phyloP scores from a whole-genome alignment of 2,329 filamentous ascomycete genomes.

The Talaromyces albobiverticillius region DNA sequence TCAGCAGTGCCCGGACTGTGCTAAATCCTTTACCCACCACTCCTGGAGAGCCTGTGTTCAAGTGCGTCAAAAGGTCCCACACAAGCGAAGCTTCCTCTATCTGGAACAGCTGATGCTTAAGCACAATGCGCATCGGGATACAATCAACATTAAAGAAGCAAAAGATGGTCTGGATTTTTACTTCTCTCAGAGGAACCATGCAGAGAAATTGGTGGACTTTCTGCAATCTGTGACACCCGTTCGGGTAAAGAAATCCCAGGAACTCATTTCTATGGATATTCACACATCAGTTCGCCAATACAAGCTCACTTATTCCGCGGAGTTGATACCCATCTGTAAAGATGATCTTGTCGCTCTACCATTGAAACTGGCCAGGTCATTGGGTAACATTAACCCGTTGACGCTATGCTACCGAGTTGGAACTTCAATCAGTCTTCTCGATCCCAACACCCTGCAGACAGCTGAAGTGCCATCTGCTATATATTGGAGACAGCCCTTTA shows the following conservation, averaged over 20 bases:
- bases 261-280: conserved; percentile 88
- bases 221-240: conserved; percentile 77
- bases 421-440: conserved; percentile 83
- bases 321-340: conserved; percentile 93
- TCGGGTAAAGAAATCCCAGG: conserved; percentile 78
- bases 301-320: conserved; percentile 89
- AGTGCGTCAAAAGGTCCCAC: conserved; percentile 92
- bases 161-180: conserved; percentile 96
- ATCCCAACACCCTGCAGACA: conserved; percentile 86
- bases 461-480: conserved; percentile 77
- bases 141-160: conserved; percentile 96
- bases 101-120: conserved; percentile 96
- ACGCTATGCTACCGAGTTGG: conserved; percentile 84
- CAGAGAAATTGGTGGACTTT: conserved; percentile 90
- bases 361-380: conserved; percentile 78
- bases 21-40: conserved; percentile 94
- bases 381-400: conserved; percentile 85
- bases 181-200: conserved; percentile 84
- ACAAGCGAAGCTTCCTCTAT: conserved; percentile 82
- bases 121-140: conserved; percentile 85
- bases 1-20: conserved; percentile 92
- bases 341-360: conserved; percentile 95
- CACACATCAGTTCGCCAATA: conserved; percentile 89
- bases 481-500: conserved; percentile 91
- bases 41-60: conserved; percentile 88